A percentile compares a stretch with the other conserved stretches of the same genome.
phyloP scores from a whole-genome alignment of 2,329 filamentous ascomycete genomes.

The Beauveria australis region DNA sequence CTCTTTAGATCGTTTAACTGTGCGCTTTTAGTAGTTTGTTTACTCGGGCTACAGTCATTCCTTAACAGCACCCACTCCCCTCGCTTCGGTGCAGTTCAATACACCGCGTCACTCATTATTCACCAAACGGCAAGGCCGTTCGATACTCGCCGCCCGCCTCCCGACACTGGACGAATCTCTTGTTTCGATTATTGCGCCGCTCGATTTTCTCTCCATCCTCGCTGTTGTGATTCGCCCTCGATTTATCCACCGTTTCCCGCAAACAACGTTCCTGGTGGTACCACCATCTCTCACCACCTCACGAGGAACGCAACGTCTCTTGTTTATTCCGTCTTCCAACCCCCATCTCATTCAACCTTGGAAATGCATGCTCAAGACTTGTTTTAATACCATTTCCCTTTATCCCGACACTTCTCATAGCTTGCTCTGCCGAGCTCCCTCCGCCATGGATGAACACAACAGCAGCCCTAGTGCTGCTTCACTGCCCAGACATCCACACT shows the following conservation, averaged over 20 bases:
- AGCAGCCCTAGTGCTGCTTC: neutral
- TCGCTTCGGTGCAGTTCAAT: neutral
- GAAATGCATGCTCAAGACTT: constrained; percentile 3
- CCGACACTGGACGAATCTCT: neutral
- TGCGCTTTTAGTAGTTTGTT: constrained; percentile 1
- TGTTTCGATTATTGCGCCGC: neutral
- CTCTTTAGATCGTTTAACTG: constrained; percentile 4
- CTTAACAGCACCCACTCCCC: neutral
- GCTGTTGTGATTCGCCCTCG: neutral
- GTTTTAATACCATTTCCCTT: neutral
- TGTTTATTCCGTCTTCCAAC: neutral
- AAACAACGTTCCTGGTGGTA: constrained; percentile 9
- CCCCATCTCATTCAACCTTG: neutral
- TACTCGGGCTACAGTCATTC: constrained; percentile 10
- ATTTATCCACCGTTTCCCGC: neutral
- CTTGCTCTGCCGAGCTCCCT: neutral
- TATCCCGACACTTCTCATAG: neutral
- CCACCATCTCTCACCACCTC: neutral
- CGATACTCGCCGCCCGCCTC: neutral
- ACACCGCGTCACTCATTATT: constrained; percentile 7
- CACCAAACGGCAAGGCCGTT: neutral
- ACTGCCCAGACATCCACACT: constrained; percentile 2
- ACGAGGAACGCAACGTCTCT: constrained; percentile 10
- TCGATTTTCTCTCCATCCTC: neutral
- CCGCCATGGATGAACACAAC: constrained; percentile 5